Evolutionary conservation across 257 asterid species (phyloP).

Genomic region (Solanum neorickii): DNA sequence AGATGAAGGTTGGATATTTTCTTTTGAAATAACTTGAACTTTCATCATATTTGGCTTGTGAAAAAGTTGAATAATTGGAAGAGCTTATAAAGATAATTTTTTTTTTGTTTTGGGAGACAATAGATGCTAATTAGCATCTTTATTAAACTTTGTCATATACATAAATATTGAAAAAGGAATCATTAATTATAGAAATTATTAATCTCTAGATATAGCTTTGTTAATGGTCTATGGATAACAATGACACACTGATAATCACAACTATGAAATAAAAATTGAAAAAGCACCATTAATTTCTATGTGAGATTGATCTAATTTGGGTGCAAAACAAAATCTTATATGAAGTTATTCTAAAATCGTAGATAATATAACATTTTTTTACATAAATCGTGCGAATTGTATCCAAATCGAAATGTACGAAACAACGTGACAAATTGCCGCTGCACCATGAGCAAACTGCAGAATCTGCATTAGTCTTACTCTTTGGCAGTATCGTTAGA

Average conservation of each 20-base stretch:
- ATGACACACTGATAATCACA: too few relatives aligned
- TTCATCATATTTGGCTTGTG: background rate
- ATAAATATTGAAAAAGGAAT: background rate
- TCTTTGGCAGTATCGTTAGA: background rate
- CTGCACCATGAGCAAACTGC: constrained; percentile 4
- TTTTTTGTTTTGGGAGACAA: background rate
- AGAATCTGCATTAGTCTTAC: background rate
- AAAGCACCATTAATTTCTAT: too few relatives aligned
- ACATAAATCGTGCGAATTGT: accelerated
- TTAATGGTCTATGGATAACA: background rate
- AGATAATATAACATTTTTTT: background rate
- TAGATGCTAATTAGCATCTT: background rate
- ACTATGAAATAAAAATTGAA: too few relatives aligned
- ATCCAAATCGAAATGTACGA: background rate
- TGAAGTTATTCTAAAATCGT: too few relatives aligned
- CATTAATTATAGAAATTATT: background rate
- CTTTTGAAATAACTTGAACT: constrained; percentile 29
- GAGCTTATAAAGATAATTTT: background rate
- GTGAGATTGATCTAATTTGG: too few relatives aligned
- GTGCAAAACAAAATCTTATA: too few relatives aligned
- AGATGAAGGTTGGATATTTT: constrained; percentile 44
- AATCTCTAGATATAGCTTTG: background rate
- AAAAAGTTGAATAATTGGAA: background rate
- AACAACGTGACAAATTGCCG: constrained; percentile 8
- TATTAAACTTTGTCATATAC: background rate